phyloP scores from a whole-genome alignment of 805 yeast genomes.

The Komagataella populi region DNA sequence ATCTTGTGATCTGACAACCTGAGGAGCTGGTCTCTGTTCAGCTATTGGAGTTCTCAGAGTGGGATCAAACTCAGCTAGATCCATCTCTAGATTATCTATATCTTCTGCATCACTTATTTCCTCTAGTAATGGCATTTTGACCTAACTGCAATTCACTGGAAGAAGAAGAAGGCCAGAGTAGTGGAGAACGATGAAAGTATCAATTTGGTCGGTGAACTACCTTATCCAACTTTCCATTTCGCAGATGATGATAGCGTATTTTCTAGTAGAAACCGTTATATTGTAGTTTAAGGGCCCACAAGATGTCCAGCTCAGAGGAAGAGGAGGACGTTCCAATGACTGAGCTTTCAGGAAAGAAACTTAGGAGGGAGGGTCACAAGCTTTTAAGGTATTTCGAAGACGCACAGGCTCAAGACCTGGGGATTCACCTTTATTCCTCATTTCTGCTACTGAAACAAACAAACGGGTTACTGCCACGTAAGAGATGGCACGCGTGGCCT shows the following conservation, averaged over 20 bases:
- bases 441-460: slow-evolving; percentile 25
- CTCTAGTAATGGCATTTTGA: slow-evolving; percentile 51
- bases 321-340: not conserved
- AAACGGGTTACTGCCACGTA: slow-evolving; percentile 21
- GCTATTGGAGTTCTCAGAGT: slow-evolving; percentile 55
- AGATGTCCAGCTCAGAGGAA: not conserved
- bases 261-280: not conserved
- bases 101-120: slow-evolving; percentile 70
- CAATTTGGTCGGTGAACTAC: not conserved
- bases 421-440: slow-evolving; percentile 51
- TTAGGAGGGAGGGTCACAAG: slow-evolving; percentile 7
- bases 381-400: slow-evolving; percentile 29
- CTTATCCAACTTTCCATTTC: not conserved
- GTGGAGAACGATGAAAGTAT: not conserved
- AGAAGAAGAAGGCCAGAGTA: not conserved
- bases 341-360: not conserved
- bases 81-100: slow-evolving; percentile 88
- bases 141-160: not conserved
- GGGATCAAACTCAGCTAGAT: slow-evolving; percentile 82
- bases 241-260: not conserved
- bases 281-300: not conserved
- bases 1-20: slow-evolving; percentile 48
- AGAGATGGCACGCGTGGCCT: slow-evolving; percentile 54
- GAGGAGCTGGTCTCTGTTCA: slow-evolving; percentile 45
- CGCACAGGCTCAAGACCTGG: slow-evolving; percentile 38